Percentiles rank a stretch among this genome's conserved stretches.
Evolutionary conservation across 139 green algal species (phyloP).

Genomic region (Zygnema circumcarinatum): DNA sequence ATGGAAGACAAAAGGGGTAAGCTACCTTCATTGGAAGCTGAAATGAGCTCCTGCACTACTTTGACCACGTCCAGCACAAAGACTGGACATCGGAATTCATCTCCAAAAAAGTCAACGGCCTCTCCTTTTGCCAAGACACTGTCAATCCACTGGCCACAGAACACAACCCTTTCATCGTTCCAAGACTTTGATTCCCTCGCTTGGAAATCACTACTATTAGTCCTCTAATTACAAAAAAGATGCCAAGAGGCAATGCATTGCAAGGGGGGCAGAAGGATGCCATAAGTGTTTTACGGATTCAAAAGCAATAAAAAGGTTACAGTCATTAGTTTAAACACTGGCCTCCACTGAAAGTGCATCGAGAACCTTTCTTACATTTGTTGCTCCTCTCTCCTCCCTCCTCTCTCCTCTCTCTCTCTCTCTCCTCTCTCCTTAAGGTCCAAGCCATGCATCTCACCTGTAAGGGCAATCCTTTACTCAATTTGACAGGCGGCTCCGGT

Average conservation of each 20-base stretch:
- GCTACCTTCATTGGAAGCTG: background rate
- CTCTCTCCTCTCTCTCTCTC: too few species aligned
- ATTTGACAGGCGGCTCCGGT: slow-evolving; percentile 63
- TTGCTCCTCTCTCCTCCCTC: too few species aligned
- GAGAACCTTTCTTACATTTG: too few species aligned
- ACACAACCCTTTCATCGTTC: background rate
- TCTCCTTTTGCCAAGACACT: slow-evolving; percentile 41
- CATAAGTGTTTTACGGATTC: background rate
- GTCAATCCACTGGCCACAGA: slow-evolving; percentile 71
- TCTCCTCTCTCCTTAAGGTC: background rate
- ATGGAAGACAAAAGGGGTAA: background rate
- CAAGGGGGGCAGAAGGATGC: background rate
- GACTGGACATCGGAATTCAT: slow-evolving; percentile 65
- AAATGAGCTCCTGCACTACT: slow-evolving; percentile 1
- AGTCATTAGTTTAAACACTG: too few species aligned
- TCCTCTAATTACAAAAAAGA: background rate
- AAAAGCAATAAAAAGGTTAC: background rate
- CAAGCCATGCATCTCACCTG: slow-evolving; percentile 34
- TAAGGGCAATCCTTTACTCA: slow-evolving; percentile 27
- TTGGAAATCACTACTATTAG: background rate
- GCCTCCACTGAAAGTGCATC: too few species aligned
- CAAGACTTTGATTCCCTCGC: background rate
- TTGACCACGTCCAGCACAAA: slow-evolving; percentile 70
- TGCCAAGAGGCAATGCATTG: too few species aligned
- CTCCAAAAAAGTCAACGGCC: slow-evolving; percentile 67